Evolutionary conservation across 257 asterid genomes (phyloP).

Genomic region (Knoxia roxburghii): DNA sequence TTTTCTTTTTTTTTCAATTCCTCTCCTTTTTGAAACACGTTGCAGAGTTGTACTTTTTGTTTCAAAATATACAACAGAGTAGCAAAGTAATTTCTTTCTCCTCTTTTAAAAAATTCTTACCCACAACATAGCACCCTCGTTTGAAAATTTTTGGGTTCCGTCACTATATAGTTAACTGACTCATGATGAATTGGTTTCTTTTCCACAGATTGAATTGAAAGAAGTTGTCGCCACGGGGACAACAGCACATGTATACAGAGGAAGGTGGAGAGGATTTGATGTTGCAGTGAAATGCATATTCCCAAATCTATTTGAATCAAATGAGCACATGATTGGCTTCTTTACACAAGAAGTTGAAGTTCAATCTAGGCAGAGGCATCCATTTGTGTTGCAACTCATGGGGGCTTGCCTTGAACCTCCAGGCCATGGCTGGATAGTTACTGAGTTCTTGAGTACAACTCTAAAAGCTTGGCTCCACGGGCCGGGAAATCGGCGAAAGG

Average conservation of each 20-base stretch:
- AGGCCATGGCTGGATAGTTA: conserved; percentile 57
- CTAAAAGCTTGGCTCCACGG: conserved; percentile 73
- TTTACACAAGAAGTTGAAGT: conserved; percentile 72
- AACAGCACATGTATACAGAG: conserved; percentile 62
- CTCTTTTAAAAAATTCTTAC: no score
- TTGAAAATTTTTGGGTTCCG: no score
- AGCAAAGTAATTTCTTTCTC: no score
- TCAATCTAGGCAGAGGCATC: conserved; percentile 62
- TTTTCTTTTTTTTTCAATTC: no score
- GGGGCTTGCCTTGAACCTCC: conserved; percentile 73
- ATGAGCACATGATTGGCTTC: conserved; percentile 50
- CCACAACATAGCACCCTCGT: no score
- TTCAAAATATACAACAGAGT: no score
- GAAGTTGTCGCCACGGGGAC: conserved; percentile 59
- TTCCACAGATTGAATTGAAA: conserved; percentile 44
- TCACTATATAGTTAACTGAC: no score
- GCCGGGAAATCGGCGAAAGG: conserved; percentile 44
- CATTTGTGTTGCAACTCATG: conserved; percentile 60
- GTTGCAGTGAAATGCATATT: conserved; percentile 68
- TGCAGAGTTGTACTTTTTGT: no score
- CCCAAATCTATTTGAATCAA: conserved; percentile 56
- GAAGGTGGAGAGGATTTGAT: conserved; percentile 64
- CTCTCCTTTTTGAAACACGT: no score
- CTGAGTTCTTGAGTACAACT: conserved; percentile 44
- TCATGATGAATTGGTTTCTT: no score